Evolutionary conservation across 2,329 filamentous ascomycete genomes (phyloP).

Genomic region (Byssothecium circinans): DNA sequence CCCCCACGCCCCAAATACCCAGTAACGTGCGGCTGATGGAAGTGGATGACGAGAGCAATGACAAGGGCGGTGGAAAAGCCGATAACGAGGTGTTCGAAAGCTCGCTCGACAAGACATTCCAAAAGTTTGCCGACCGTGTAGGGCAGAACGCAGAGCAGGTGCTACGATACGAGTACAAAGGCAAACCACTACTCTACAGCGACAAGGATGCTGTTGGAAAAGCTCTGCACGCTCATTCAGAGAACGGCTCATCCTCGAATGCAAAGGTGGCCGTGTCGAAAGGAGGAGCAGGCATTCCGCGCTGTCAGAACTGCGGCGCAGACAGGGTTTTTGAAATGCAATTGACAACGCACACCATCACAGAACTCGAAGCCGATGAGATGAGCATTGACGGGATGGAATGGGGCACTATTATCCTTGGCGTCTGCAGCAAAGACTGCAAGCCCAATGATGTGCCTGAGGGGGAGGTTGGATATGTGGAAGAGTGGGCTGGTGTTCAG

Average conservation of each 20-base stretch:
- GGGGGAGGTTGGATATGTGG: conserved; percentile 74
- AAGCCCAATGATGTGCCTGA: conserved; percentile 59
- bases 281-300: conserved; percentile 60
- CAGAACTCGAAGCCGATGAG: conserved; percentile 78
- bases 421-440: conserved; percentile 81
- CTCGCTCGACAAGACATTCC: conserved; percentile 53
- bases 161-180: conserved; percentile 53
- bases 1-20: conserved; percentile 54
- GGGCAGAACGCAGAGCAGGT: conserved; percentile 55
- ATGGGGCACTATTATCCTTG: conserved; percentile 91
- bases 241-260: conserved; percentile 28
- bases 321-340: conserved; percentile 87
- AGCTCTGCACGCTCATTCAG: conserved; percentile 51
- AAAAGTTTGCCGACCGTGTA: conserved; percentile 55
- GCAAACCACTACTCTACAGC: conserved; percentile 70
- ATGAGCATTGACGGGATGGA: conserved; percentile 81
- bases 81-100: conserved; percentile 54
- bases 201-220: conserved; percentile 74
- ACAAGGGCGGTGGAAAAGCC: conserved; percentile 42
- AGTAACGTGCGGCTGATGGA: conserved; percentile 48
- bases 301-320: conserved; percentile 74
- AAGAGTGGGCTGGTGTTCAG: conserved; percentile 98
- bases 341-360: conserved; percentile 86
- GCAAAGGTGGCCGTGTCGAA: conserved; percentile 34
- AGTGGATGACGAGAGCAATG: conserved; percentile 36